phyloP scores from a whole-genome alignment of 2,329 filamentous ascomycete species.

The Ambrosiella beaveri region DNA sequence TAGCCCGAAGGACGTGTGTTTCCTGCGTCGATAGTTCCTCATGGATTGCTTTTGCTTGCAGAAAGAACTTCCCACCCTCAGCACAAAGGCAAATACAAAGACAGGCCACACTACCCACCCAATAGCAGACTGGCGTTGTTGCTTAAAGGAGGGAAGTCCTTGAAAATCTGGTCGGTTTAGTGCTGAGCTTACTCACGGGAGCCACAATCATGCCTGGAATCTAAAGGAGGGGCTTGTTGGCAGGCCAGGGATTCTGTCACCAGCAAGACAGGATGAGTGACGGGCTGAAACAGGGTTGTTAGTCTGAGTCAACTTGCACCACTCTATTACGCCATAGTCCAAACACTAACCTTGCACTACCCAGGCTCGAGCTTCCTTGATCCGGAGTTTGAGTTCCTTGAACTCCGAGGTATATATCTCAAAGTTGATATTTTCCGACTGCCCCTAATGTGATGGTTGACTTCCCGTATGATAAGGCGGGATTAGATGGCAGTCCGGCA shows the following conservation, averaged over 20 bases:
- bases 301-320: background rate
- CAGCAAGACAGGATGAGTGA: background rate
- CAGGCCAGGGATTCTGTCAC: background rate
- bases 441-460: too few relatives aligned
- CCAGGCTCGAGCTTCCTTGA: too few relatives aligned
- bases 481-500: too few relatives aligned
- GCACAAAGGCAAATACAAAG: background rate
- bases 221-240: background rate
- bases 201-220: too few relatives aligned
- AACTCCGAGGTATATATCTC: too few relatives aligned
- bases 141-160: background rate
- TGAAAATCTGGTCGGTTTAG: background rate
- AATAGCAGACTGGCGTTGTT: background rate
- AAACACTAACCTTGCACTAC: too few relatives aligned
- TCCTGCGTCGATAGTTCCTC: background rate
- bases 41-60: background rate
- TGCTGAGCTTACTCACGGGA: background rate
- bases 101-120: background rate
- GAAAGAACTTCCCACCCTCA: background rate
- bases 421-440: too few relatives aligned
- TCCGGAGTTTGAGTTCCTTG: too few relatives aligned
- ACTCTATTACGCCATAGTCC: too few relatives aligned
- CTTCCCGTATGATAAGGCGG: too few relatives aligned
- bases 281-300: background rate
- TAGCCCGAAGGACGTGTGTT: background rate